phyloP scores from a whole-genome alignment of 306 rosid genomes.

The Sicyos edulis region DNA sequence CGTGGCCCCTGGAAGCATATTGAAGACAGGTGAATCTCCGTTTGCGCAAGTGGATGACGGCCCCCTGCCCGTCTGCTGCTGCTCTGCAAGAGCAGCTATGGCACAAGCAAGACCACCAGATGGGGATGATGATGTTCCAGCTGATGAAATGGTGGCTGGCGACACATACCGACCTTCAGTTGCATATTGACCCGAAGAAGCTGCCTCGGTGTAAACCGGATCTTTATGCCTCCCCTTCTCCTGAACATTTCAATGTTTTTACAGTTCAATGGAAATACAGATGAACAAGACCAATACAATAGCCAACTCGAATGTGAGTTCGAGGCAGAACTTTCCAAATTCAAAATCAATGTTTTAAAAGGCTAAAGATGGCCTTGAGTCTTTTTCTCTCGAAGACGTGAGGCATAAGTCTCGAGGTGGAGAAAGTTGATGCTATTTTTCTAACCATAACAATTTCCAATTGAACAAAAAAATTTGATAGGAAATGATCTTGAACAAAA shows the following conservation, averaged over 20 bases:
- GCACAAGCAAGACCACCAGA: conserved; percentile 98
- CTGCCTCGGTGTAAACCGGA: conserved; percentile 34
- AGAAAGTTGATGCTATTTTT: too few species aligned
- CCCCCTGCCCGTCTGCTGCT: conserved; percentile 70
- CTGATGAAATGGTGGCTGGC: conserved; percentile 34
- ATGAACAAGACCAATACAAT: not conserved
- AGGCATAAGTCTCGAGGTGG: too few species aligned
- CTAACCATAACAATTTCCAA: too few species aligned
- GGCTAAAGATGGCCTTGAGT: too few species aligned
- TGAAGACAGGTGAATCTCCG: conserved; percentile 38
- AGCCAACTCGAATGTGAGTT: too few species aligned
- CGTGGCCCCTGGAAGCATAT: conserved; percentile 45
- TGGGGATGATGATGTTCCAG: conserved; percentile 61
- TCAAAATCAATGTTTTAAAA: not conserved
- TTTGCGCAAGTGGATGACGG: conserved; percentile 35
- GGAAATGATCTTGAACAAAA: too few species aligned
- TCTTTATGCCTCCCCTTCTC: conserved; percentile 67
- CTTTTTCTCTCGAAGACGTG: too few species aligned
- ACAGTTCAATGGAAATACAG: not conserved
- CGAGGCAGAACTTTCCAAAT: not conserved
- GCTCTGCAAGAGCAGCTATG: conserved; percentile 96
- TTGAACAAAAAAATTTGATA: too few species aligned
- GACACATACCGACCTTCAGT: conserved; percentile 37
- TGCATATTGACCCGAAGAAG: conserved; percentile 44
- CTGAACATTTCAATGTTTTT: conserved; percentile 32